phyloP scores from a whole-genome alignment of 495 filamentous ascomycete genomes.

The Penicillium robsamsonii region DNA sequence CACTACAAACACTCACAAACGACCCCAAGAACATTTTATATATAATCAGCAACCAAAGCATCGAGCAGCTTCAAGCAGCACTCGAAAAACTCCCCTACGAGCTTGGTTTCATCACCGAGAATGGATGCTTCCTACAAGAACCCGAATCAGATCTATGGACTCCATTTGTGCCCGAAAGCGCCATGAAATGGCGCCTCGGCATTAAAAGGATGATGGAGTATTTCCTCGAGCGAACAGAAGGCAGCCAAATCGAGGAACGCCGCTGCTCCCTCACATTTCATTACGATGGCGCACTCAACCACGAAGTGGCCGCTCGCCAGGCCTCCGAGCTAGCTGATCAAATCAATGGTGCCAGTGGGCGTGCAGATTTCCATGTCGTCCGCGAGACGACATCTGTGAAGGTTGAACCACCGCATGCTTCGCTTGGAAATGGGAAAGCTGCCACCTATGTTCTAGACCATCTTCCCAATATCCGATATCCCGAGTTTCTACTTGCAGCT shows the following conservation, averaged over 20 bases:
- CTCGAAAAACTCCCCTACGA: slow-evolving; percentile 58
- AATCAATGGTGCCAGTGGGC: slow-evolving; percentile 80
- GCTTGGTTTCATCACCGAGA: slow-evolving; percentile 84
- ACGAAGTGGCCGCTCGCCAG: slow-evolving; percentile 63
- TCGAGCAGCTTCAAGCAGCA: slow-evolving; percentile 70
- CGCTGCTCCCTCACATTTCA: slow-evolving; percentile 77
- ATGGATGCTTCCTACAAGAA: slow-evolving; percentile 75
- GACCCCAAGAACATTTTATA: slow-evolving; percentile 76
- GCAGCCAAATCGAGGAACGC: slow-evolving; percentile 72
- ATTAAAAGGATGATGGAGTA: slow-evolving; percentile 73
- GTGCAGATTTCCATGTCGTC: slow-evolving; percentile 73
- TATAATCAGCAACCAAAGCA: slow-evolving; percentile 75
- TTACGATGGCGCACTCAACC: slow-evolving; percentile 70
- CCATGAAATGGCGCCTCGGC: slow-evolving; percentile 66
- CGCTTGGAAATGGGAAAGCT: slow-evolving; percentile 55
- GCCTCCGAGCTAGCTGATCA: slow-evolving; percentile 81
- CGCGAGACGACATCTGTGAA: slow-evolving; percentile 66
- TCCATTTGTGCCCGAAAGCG: slow-evolving; percentile 63
- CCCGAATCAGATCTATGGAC: slow-evolving; percentile 59
- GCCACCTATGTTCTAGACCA: slow-evolving; percentile 61
- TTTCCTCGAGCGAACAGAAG: slow-evolving; percentile 81
- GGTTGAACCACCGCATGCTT: slow-evolving; percentile 74
- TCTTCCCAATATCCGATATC: slow-evolving; percentile 30
- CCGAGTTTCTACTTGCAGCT: slow-evolving; percentile 76
- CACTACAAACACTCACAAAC: slow-evolving; percentile 62